A percentile compares a stretch with the other conserved stretches of the same genome.
phyloP scores from a whole-genome alignment of 1,284 basidiomycete genomes.

The Xerocomus minutiporus region DNA sequence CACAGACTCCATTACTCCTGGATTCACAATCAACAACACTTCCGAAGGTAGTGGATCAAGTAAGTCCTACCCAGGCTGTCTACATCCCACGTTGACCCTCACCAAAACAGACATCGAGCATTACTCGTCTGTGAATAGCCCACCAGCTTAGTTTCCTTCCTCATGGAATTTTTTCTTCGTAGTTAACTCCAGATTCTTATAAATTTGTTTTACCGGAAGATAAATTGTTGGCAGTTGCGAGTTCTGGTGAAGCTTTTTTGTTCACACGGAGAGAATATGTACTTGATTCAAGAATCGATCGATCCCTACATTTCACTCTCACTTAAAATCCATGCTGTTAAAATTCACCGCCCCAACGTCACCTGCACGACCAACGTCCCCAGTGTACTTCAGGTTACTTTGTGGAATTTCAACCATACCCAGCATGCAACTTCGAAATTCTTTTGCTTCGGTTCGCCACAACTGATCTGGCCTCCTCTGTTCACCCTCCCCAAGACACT shows the following conservation, averaged over 20 bases:
- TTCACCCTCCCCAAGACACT: not conserved
- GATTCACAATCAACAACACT: conserved; percentile 12
- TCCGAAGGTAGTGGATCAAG: conserved; percentile 9
- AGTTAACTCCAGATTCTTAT: not conserved
- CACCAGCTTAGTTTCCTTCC: not conserved
- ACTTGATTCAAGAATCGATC: no score
- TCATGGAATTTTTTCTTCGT: not conserved
- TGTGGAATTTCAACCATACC: no score
- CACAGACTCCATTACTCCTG: not conserved
- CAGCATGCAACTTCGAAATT: no score
- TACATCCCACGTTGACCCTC: not conserved
- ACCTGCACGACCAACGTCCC: no score
- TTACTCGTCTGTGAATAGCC: not conserved
- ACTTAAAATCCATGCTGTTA: no score
- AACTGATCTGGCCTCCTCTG: no score
- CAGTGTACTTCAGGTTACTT: no score
- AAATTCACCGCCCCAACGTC: no score
- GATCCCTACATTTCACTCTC: no score
- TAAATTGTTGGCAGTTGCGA: not conserved
- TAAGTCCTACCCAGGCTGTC: conserved; percentile 1
- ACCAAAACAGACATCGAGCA: not conserved
- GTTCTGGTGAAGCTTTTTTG: not conserved
- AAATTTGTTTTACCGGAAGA: not conserved
- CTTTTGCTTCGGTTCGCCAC: not conserved
- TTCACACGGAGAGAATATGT: not conserved